These are phyloP conservation scores for Earliella scabrosa DNA, from an alignment of 1,284 basidiomycete species.

Conservation along the genomic window DNA sequence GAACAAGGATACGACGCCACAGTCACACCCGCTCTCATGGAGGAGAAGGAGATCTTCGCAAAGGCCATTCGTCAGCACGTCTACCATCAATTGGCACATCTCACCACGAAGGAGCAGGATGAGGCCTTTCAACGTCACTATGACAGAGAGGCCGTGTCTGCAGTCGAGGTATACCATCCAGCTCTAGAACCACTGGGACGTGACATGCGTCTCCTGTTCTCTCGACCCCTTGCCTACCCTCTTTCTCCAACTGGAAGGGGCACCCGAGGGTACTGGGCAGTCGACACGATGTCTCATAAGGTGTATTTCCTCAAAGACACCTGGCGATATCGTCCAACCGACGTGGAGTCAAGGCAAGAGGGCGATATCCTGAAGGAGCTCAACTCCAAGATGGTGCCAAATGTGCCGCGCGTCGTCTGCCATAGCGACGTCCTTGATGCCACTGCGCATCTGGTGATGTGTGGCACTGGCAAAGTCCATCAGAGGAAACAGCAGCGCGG, in stretches of 20 bases:
- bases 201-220: slow-evolving; percentile 3
- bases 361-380: too few relatives aligned
- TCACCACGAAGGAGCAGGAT: too few relatives aligned
- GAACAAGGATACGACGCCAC: background rate
- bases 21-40: background rate
- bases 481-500: too few relatives aligned
- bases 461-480: too few relatives aligned
- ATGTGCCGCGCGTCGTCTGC: too few relatives aligned
- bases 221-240: slow-evolving; percentile 2
- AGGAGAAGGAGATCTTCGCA: background rate
- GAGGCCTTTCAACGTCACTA: too few relatives aligned
- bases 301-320: slow-evolving; percentile 15
- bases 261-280: slow-evolving; percentile 7
- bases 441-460: too few relatives aligned
- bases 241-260: background rate
- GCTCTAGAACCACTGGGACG: too few relatives aligned
- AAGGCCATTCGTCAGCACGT: too few relatives aligned
- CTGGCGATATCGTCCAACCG: background rate
- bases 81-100: too few relatives aligned
- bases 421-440: too few relatives aligned
- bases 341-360: too few relatives aligned
- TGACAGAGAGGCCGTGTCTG: background rate
- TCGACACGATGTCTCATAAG: background rate
- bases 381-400: background rate
- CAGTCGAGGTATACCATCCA: background rate